These are phyloP conservation scores for Lithospermum erythrorhizon DNA, from an alignment of 257 asterid genomes.

Conservation along the genomic window DNA sequence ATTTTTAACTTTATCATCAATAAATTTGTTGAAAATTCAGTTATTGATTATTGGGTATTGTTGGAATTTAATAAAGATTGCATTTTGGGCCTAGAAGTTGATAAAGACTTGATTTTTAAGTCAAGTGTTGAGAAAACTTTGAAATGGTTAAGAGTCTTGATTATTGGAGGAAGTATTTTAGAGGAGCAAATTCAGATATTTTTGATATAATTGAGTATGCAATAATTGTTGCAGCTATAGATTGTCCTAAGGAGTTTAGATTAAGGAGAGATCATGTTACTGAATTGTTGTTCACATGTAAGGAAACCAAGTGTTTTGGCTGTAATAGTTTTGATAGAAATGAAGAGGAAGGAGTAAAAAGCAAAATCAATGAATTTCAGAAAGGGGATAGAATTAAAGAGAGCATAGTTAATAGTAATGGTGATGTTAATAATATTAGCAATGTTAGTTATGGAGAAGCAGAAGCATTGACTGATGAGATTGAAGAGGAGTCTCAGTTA, in stretches of 20 bases:
- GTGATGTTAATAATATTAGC: constrained; percentile 26
- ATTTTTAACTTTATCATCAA: neutral
- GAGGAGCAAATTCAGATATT: constrained; percentile 59
- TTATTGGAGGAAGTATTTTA: constrained; percentile 80
- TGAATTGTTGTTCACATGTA: constrained; percentile 71
- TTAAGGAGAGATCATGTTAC: constrained; percentile 76
- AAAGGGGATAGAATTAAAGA: constrained; percentile 48
- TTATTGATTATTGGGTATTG: constrained; percentile 15
- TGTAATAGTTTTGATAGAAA: constrained; percentile 38
- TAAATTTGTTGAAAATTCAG: constrained; percentile 9
- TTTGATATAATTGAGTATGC: constrained; percentile 65
- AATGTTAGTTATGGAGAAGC: constrained; percentile 58
- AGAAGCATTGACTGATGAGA: constrained; percentile 81
- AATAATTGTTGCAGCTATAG: constrained; percentile 65
- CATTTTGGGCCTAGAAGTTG: constrained; percentile 27
- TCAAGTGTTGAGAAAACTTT: constrained; percentile 16
- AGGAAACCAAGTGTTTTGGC: constrained; percentile 54
- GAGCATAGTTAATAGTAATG: constrained; percentile 46
- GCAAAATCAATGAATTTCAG: constrained; percentile 30
- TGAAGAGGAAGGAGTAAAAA: constrained; percentile 27
- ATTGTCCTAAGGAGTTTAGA: constrained; percentile 72
- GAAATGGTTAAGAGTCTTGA: constrained; percentile 54
- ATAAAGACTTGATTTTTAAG: constrained; percentile 12
- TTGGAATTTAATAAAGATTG: constrained; percentile 19
- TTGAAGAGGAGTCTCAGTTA: constrained; percentile 57